Evolutionary conservation across 2,329 filamentous ascomycete genomes (phyloP), one percentile per base, ranked within the genome.

Genomic region (Claviceps fusiformis): DNA sequence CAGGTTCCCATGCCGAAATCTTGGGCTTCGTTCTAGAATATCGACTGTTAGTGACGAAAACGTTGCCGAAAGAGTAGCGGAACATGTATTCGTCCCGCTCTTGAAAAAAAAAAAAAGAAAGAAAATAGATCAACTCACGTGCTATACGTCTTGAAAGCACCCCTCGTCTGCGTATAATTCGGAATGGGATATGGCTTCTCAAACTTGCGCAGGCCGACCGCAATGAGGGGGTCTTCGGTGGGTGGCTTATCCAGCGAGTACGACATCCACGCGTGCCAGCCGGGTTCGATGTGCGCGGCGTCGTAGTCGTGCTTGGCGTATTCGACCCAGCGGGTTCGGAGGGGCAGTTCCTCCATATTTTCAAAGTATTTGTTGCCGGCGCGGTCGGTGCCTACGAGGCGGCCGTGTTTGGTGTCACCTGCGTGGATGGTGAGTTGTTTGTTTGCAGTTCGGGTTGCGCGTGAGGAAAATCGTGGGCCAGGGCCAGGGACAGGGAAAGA

Each of bases 301-400:
- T 93, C 87, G 68, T 79, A 87, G 71, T 97, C 89, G 64, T 88
- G 78, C 71, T 87, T 80, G 75, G 89, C 92, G 79, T 95, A 98
- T 73, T 97, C 91, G 60, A 98, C 88, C 93, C 95, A 98, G 78
- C 91, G 83, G 63, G 90, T 96, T 67, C 92, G 87, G 65, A 96
- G 90, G 56, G 93, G 93, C 57, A 98, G 79, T 72, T 98, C 93
- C 69, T 97, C 90, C 67, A 82, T 73, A 77, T 98, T 96, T 80
- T 98, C 93, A 71, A 82, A 98, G 80, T 80, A 98, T 76, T 95
- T 97, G 83, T 98, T 98, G 71, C 93, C 95, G 69, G 85, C 95
- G 71, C 84, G 82, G 76, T 98, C 93, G 66, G 75, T 81, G 64
- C 86, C 93, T 62, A 98, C 82, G 62, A 95, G 78, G 47, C 81